Conservation (phyloP, 2,329 filamentous ascomycete species). For the Aurifilum marmelostoma region DNA sequence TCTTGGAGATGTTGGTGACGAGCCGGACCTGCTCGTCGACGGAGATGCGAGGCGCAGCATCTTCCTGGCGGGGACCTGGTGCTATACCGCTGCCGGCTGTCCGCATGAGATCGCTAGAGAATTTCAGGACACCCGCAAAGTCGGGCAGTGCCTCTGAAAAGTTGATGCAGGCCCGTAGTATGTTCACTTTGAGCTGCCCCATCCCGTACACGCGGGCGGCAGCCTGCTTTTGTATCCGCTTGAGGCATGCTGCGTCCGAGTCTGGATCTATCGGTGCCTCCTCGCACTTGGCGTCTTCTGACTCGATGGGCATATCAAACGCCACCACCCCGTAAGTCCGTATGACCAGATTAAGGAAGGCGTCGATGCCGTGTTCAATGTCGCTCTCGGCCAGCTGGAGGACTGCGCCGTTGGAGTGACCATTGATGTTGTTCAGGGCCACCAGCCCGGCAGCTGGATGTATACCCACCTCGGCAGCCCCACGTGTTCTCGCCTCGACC, state of each 20-base stretch:
- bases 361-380: conserved; percentile 67
- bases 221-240: conserved; percentile 63
- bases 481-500: conserved; percentile 87
- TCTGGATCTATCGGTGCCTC: conserved; percentile 41
- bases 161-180: conserved; percentile 87
- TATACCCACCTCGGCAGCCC: conserved; percentile 93
- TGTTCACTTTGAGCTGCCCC: conserved; percentile 77
- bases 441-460: conserved; percentile 89
- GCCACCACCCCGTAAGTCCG: conserved; percentile 67
- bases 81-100: conserved; percentile 81
- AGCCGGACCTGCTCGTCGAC: conserved; percentile 85
- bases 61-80: conserved; percentile 68
- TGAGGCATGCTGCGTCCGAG: conserved; percentile 55
- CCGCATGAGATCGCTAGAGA: conserved; percentile 81
- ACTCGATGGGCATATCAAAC: conserved; percentile 44
- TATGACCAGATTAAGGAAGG: conserved; percentile 63
- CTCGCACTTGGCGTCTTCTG: conserved; percentile 32
- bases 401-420: conserved; percentile 54
- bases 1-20: conserved; percentile 84
- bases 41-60: conserved; percentile 70
- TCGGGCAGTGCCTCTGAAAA: conserved; percentile 93
- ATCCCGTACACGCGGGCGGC: conserved; percentile 73
- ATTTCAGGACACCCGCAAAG: conserved; percentile 85
- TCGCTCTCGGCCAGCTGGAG: conserved; percentile 67
- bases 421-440: conserved; percentile 62